Base-by-base conservation (phyloP, 805 yeast species). In the Komagataella kurtzmanii region DNA sequence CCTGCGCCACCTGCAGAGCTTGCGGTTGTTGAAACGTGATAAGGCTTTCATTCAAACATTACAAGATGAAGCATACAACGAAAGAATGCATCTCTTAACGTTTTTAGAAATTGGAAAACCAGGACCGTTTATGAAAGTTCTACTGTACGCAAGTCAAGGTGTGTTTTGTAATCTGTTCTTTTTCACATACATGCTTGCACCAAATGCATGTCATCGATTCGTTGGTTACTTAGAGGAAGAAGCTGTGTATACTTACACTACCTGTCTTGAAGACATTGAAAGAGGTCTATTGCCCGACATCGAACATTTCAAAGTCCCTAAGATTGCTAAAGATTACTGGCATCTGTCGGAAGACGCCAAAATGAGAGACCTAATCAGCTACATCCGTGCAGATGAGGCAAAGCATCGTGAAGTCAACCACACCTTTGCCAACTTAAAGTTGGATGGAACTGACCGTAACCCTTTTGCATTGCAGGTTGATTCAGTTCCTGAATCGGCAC, bases 321-420 rank as follows among this genome's bases (percentile, higher is more conserved):
- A 76, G 49, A 76, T 83, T 52, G 85, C 89, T 6, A 67, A 70
- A 57, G 70, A 73, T 53, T 83, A 84, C 65, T 83, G 88, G 87
- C 72, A 76, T 17, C 69, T 84, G 68, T 58, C 59, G 46, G 73
- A 73, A 30, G 60, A 77, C 21, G 71, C 83, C 24, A 67, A 78
- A 2, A 75, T 83, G 65, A 69, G 71, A 53, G 88, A 83, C 55
- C 71, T 84, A 60, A 68, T 84, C 48, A 71, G 73, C 53, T 73
- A 80, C 57, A 70, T 84, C 21, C 74, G 89, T 55, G 90, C 90
- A 1, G 90, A 83, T 59, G 90, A 83, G 64, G 83, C 88, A 45
- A 83, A 83, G 62, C 89, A 83, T 61, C 73, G 90, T 64, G 90
- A 84, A 60, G 89, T 84, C 24, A 84, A 83, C 65, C 90, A 83